These are phyloP conservation scores for Boeremia lycopersici DNA, from an alignment of 2,329 filamentous ascomycete genomes.

Conservation along the genomic window DNA sequence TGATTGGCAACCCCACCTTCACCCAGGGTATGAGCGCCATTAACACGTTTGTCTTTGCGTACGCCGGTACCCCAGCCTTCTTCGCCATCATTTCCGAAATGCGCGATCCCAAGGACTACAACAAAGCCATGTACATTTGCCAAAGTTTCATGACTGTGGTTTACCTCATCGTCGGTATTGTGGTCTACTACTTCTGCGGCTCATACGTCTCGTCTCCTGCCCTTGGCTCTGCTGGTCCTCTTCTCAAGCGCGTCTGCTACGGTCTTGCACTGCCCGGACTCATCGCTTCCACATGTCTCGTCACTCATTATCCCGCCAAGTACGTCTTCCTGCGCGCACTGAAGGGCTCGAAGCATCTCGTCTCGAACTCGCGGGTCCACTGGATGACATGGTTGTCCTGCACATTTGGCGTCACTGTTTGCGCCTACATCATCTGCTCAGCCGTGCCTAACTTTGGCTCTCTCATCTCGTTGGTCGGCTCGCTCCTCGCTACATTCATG, in stretches of 20 bases:
- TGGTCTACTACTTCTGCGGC: constrained; percentile 66
- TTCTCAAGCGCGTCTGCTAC: constrained; percentile 66
- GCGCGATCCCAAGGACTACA: constrained; percentile 62
- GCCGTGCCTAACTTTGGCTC: constrained; percentile 9
- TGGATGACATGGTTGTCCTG: constrained; percentile 62
- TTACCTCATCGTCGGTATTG: constrained; percentile 63
- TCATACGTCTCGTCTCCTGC: constrained; percentile 67
- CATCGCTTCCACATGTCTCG: neutral
- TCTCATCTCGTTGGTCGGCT: constrained; percentile 8
- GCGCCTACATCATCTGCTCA: constrained; percentile 9
- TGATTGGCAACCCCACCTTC: constrained; percentile 61
- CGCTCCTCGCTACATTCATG: constrained; percentile 12
- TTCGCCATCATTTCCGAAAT: constrained; percentile 70
- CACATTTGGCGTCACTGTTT: constrained; percentile 34
- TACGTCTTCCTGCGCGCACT: constrained; percentile 63
- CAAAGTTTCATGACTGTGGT: constrained; percentile 64
- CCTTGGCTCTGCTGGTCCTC: constrained; percentile 64
- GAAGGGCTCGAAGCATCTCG: constrained; percentile 58
- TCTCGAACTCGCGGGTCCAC: constrained; percentile 57
- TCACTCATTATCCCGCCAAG: constrained; percentile 53
- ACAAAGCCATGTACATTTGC: constrained; percentile 64
- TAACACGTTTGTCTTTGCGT: constrained; percentile 63
- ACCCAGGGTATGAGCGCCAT: constrained; percentile 61
- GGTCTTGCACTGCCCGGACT: constrained; percentile 53
- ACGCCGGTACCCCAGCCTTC: constrained; percentile 64